A percentile compares a stretch with the other conserved stretches of the same genome.
Evolutionary conservation across 108 stramenopile genomes (phyloP).

Genomic region (Stephanodiscus minutulus): DNA sequence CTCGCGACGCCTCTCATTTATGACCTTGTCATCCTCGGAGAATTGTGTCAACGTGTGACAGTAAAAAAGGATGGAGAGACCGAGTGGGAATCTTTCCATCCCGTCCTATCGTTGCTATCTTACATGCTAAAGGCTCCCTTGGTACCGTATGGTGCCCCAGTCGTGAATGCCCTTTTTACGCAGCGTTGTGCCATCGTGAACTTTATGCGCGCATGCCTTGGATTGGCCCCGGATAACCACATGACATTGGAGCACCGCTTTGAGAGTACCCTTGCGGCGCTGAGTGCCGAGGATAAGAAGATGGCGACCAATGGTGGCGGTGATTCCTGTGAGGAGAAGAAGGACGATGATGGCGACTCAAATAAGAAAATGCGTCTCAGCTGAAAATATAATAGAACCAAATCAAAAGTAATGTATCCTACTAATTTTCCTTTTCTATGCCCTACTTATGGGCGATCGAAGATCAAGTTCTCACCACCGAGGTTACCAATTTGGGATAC

Average conservation of each 20-base stretch:
- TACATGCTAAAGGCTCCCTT: conserved; percentile 99
- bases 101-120: conserved; percentile 92
- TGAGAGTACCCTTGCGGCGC: conserved; percentile 61
- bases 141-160: conserved; percentile 96
- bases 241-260: conserved; percentile 95
- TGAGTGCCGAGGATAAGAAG: conserved; percentile 30
- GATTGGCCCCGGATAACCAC: conserved; percentile 93
- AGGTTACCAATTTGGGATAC: too few relatives aligned
- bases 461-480: too few relatives aligned
- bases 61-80: conserved; percentile 76
- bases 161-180: conserved; percentile 96
- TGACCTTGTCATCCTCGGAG: conserved; percentile 94
- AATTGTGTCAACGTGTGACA: conserved; percentile 91
- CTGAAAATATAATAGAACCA: conserved; percentile 10
- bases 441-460: too few relatives aligned
- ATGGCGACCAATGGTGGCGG: too few relatives aligned
- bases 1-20: conserved; percentile 96
- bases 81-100: conserved; percentile 91
- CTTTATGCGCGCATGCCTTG: conserved; percentile 95
- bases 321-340: too few relatives aligned
- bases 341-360: too few relatives aligned
- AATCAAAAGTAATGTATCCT: too few relatives aligned
- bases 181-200: conserved; percentile 94
- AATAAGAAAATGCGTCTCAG: conserved; percentile 42
- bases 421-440: too few relatives aligned